Conservation (phyloP, 108 stramenopile species). For the Stephanodiscus minutulus region DNA sequence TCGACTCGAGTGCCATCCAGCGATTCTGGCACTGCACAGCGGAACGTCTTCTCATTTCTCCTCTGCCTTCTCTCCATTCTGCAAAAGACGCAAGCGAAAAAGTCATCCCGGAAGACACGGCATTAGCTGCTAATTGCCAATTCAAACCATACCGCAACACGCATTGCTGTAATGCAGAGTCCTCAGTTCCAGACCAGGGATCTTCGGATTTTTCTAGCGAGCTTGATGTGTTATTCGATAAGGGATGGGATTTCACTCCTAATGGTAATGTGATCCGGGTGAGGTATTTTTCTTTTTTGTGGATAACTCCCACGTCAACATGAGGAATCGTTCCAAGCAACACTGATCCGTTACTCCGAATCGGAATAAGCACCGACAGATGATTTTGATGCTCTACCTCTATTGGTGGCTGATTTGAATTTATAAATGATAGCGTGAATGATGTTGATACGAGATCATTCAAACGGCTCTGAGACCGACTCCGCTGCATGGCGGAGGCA, state of each 20-base stretch:
- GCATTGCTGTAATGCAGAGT: slow-evolving; percentile 51
- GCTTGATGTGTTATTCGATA: too few relatives aligned
- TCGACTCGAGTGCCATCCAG: slow-evolving; percentile 52
- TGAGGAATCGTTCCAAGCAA: slow-evolving; percentile 9
- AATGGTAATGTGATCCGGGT: slow-evolving; percentile 68
- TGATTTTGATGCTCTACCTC: not conserved
- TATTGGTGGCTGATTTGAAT: not conserved
- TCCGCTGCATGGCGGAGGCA: slow-evolving; percentile 20
- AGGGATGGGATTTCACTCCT: slow-evolving; percentile 62
- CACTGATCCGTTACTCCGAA: slow-evolving; percentile 2
- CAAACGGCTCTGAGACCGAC: slow-evolving; percentile 27
- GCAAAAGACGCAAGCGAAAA: not conserved
- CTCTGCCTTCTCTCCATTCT: not conserved
- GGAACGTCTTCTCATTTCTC: slow-evolving; percentile 19
- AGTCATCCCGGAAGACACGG: slow-evolving; percentile 44
- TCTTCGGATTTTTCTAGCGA: slow-evolving; percentile 21
- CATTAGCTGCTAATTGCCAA: slow-evolving; percentile 63
- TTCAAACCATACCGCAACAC: slow-evolving; percentile 61
- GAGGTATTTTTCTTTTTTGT: slow-evolving; percentile 12
- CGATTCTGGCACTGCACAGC: slow-evolving; percentile 68
- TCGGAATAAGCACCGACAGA: not conserved
- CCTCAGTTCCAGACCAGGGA: slow-evolving; percentile 60
- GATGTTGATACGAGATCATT: slow-evolving; percentile 26
- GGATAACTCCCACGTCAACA: slow-evolving; percentile 1
- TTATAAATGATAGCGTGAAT: not conserved